These are phyloP conservation scores for Peribolospora baueri DNA, from an alignment of 768 basidiomycete genomes.

Conservation along the genomic window DNA sequence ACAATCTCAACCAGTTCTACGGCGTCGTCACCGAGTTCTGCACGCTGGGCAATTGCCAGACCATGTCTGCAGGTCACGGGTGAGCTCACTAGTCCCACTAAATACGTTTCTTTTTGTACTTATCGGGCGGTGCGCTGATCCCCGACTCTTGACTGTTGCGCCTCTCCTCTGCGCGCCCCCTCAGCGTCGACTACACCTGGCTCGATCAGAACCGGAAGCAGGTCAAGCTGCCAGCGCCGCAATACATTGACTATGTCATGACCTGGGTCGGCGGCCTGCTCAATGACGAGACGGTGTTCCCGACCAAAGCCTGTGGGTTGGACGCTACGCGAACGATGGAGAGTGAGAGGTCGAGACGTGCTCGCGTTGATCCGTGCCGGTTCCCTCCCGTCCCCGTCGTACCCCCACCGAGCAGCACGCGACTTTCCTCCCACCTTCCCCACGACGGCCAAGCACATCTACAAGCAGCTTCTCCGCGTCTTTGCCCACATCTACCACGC, in stretches of 20 bases:
- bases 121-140: not conserved
- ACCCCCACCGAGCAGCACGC: constrained; percentile 32
- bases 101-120: not conserved
- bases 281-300: constrained; percentile 83
- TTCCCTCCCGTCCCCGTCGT: not conserved
- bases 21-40: constrained; percentile 81
- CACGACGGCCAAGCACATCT: constrained; percentile 66
- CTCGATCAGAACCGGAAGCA: constrained; percentile 73
- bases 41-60: constrained; percentile 65
- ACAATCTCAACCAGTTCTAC: constrained; percentile 90
- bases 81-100: constrained; percentile 23
- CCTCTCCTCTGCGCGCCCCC: not conserved
- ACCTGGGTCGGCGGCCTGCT: constrained; percentile 83
- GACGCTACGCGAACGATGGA: not conserved
- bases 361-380: not conserved
- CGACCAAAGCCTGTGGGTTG: constrained; percentile 66
- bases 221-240: constrained; percentile 68
- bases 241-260: constrained; percentile 95
- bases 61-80: constrained; percentile 74
- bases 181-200: constrained; percentile 80
- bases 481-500: constrained; percentile 95
- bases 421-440: constrained; percentile 74
- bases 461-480: constrained; percentile 84
- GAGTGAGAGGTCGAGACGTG: not conserved
- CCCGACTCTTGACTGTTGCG: not conserved